These are phyloP conservation scores for Penstemon eatonii DNA, from an alignment of 257 asterid species.

Conservation along the genomic window DNA sequence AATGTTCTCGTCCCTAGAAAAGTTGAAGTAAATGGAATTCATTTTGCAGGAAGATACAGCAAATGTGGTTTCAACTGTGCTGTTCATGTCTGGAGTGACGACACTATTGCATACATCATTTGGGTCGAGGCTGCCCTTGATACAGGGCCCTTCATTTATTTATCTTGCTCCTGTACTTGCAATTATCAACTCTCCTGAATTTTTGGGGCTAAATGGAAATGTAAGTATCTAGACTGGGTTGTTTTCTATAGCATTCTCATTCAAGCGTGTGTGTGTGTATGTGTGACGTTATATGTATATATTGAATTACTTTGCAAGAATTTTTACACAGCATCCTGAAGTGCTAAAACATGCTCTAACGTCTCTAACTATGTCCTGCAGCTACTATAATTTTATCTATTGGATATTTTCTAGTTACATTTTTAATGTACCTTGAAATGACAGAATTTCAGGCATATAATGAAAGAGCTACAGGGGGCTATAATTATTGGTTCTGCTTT, in stretches of 20 bases:
- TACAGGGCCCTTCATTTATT: constrained; percentile 98
- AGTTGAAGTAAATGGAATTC: constrained; percentile 28
- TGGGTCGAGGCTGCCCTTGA: constrained; percentile 95
- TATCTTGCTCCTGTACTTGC: constrained; percentile 98
- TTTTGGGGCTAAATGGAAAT: constrained; percentile 76
- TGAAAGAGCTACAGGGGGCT: constrained; percentile 98
- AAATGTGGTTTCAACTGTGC: constrained; percentile 87
- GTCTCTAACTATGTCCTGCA: constrained; percentile 11
- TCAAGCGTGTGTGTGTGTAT: neutral
- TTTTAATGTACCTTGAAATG: constrained; percentile 24
- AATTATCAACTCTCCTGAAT: constrained; percentile 87
- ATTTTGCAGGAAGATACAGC: constrained; percentile 85
- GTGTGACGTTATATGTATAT: no score
- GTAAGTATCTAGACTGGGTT: constrained; percentile 44
- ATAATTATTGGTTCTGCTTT: constrained; percentile 90
- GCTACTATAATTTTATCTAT: neutral
- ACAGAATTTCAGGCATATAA: constrained; percentile 94
- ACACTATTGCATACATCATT: constrained; percentile 84
- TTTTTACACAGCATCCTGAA: neutral
- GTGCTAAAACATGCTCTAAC: constrained; percentile 1
- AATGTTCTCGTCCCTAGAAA: neutral
- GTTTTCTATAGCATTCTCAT: neutral
- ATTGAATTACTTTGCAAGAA: constrained; percentile 13
- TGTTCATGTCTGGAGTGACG: constrained; percentile 85
- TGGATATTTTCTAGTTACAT: constrained; percentile 8